These are phyloP conservation scores for Bolboschoenus planiculmis DNA, from an alignment of 176 grass and related monocot species.

Conservation along the genomic window DNA sequence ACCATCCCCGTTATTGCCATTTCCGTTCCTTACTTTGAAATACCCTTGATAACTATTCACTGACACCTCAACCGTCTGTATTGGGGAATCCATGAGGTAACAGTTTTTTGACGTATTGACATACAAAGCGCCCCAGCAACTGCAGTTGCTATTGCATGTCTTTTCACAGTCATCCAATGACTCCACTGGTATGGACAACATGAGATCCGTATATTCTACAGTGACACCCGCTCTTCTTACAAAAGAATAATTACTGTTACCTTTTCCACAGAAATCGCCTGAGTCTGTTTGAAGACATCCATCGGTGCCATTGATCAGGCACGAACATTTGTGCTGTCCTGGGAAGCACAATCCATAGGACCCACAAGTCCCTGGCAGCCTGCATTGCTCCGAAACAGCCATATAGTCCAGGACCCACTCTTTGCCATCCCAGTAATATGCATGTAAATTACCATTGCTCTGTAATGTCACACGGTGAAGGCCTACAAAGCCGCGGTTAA, in stretches of 20 bases:
- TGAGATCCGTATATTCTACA: constrained; percentile 13
- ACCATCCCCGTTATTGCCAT: background rate
- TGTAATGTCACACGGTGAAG: constrained; percentile 12
- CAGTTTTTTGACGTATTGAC: background rate
- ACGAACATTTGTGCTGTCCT: background rate
- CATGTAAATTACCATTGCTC: constrained; percentile 6
- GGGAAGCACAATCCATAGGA: constrained; percentile 7
- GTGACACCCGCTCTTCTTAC: constrained; percentile 6
- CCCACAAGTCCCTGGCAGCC: background rate
- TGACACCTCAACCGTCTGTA: constrained; percentile 18
- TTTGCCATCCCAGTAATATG: constrained; percentile 7
- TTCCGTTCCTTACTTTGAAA: constrained; percentile 5
- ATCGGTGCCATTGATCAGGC: constrained; percentile 3
- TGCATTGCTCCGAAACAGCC: background rate
- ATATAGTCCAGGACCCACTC: background rate
- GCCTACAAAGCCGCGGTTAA: background rate
- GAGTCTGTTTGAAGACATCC: constrained; percentile 3
- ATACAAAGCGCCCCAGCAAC: constrained; percentile 17
- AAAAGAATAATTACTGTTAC: background rate
- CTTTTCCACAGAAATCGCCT: constrained; percentile 5
- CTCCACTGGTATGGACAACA: background rate
- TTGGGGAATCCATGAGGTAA: constrained; percentile 20
- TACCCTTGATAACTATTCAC: constrained; percentile 10
- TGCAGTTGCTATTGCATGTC: constrained; percentile 11
- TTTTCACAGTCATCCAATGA: constrained; percentile 21